Percentiles rank a stretch among this genome's conserved stretches.
These are phyloP conservation scores for Cryptococcus neoformans DNA, from an alignment of 1,284 basidiomycete species.

Conservation along the genomic window DNA sequence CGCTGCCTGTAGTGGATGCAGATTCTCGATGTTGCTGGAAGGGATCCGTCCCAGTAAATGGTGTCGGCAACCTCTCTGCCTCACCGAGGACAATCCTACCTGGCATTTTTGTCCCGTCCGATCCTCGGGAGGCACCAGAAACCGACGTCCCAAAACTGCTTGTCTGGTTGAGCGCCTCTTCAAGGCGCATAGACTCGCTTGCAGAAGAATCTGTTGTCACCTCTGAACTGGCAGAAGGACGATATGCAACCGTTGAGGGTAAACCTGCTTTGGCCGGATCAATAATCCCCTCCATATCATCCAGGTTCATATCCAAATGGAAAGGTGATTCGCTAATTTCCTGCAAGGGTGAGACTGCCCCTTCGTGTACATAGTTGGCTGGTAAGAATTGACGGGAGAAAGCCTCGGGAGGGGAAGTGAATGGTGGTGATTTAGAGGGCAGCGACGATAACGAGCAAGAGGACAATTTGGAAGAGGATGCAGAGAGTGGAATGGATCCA, in stretches of 20 bases:
- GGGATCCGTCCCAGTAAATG: slow-evolving; percentile 27
- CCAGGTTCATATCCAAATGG: slow-evolving; percentile 71
- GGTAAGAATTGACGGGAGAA: slow-evolving; percentile 4
- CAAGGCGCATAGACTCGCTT: slow-evolving; percentile 19
- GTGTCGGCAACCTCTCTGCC: slow-evolving; percentile 19
- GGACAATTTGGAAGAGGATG: slow-evolving; percentile 17
- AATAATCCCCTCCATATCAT: slow-evolving; percentile 80
- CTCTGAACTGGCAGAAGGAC: background rate
- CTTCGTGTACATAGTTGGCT: slow-evolving; percentile 19
- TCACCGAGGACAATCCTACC: slow-evolving; percentile 8
- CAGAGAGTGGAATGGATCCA: slow-evolving; percentile 18
- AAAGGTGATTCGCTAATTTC: slow-evolving; percentile 43
- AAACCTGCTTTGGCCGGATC: slow-evolving; percentile 52
- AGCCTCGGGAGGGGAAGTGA: slow-evolving; percentile 3
- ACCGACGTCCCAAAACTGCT: slow-evolving; percentile 21
- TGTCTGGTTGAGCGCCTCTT: slow-evolving; percentile 28
- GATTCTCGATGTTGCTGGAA: slow-evolving; percentile 13
- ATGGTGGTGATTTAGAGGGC: background rate
- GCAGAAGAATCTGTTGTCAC: slow-evolving; percentile 6
- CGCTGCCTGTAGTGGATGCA: background rate
- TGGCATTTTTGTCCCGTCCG: background rate
- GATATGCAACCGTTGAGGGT: background rate
- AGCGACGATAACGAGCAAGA: slow-evolving; percentile 23
- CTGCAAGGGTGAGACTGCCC: slow-evolving; percentile 30
- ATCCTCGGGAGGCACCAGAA: slow-evolving; percentile 5